Conservation (phyloP, 2,329 filamentous ascomycete genomes). For the Fusarium floridanum region DNA sequence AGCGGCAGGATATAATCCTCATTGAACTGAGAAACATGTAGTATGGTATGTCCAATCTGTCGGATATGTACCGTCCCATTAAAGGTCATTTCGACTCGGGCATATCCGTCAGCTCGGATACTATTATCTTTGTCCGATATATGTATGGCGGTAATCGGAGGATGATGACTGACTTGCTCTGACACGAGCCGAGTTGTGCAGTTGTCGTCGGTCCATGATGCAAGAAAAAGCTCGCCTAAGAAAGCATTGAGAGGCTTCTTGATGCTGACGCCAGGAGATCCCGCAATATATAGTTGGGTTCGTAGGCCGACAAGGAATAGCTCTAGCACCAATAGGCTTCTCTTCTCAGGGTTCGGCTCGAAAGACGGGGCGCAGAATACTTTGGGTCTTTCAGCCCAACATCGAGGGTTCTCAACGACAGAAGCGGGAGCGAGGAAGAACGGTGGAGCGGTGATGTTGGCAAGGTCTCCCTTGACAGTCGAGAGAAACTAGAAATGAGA, state of each 20-base stretch:
- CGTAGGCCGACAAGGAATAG: conserved; percentile 61
- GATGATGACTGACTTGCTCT: conserved; percentile 67
- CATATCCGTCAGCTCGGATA: conserved; percentile 63
- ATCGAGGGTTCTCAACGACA: conserved; percentile 64
- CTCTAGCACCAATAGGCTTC: conserved; percentile 59
- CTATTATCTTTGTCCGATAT: conserved; percentile 57
- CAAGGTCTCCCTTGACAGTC: conserved; percentile 62
- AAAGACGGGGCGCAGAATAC: conserved; percentile 62
- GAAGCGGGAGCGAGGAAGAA: conserved; percentile 63
- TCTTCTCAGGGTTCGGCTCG: conserved; percentile 56
- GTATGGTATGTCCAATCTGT: conserved; percentile 52
- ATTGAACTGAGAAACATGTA: neutral
- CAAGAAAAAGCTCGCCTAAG: conserved; percentile 63
- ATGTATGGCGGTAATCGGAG: conserved; percentile 66
- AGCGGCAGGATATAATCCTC: neutral
- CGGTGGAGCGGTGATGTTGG: conserved; percentile 65
- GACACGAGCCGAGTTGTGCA: conserved; percentile 49
- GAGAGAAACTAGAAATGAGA: neutral
- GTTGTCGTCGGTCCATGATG: conserved; percentile 50
- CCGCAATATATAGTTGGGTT: conserved; percentile 61
- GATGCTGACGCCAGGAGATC: conserved; percentile 60
- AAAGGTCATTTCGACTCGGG: conserved; percentile 65
- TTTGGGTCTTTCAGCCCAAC: conserved; percentile 62
- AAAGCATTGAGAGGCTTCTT: conserved; percentile 68
- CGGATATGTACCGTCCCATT: conserved; percentile 61